These are phyloP conservation scores for Pichia cephalocereana DNA, from an alignment of 805 yeast species.

Conservation along the genomic window DNA sequence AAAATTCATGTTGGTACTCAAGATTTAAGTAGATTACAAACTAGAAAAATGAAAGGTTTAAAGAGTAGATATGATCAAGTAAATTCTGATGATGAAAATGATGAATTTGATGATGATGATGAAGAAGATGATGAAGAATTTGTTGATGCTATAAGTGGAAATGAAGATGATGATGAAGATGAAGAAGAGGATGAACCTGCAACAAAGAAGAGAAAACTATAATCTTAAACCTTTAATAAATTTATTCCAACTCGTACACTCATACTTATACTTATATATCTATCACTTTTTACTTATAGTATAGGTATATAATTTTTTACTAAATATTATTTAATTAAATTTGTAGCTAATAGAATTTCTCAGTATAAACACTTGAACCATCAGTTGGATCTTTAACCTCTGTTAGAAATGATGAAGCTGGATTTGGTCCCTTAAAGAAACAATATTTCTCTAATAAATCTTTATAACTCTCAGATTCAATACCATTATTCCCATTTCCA, in stretches of 20 bases:
- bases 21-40: conserved; percentile 82
- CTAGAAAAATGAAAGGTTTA: conserved; percentile 98
- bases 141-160: conserved; percentile 18
- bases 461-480: conserved; percentile 45
- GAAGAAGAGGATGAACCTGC: conserved; percentile 13
- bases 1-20: conserved; percentile 94
- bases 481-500: conserved; percentile 6
- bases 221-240: neutral
- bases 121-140: conserved; percentile 13
- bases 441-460: conserved; percentile 53
- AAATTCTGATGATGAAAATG: conserved; percentile 33
- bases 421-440: conserved; percentile 38
- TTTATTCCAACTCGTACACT: too few relatives aligned
- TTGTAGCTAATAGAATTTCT: conserved; percentile 15
- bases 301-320: neutral
- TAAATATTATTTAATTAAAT: neutral
- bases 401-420: conserved; percentile 25
- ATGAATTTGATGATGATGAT: conserved; percentile 25
- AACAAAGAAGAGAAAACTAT: conserved; percentile 19
- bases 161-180: neutral
- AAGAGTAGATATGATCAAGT: conserved; percentile 77
- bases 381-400: conserved; percentile 11
- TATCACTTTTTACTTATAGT: too few relatives aligned
- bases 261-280: too few relatives aligned
- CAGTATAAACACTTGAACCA: conserved; percentile 13